phyloP scores from a whole-genome alignment of 1,284 basidiomycete genomes.

The Takashimella tepidaria region DNA sequence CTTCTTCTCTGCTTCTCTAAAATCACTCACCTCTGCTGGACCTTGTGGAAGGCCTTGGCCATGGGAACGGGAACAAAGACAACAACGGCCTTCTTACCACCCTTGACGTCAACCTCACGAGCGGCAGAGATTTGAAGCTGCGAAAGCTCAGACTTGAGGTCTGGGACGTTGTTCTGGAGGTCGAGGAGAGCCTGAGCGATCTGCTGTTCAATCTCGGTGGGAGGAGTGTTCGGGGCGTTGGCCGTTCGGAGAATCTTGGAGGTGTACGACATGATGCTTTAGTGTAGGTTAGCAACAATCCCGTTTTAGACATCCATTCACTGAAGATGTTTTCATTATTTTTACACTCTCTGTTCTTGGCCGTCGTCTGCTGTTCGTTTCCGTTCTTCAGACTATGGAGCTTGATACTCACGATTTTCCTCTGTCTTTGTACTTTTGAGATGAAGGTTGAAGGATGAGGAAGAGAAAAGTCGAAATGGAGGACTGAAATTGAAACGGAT shows the following conservation, averaged over 20 bases:
- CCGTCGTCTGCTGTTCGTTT: too few relatives aligned
- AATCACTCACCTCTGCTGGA: conserved; percentile 85
- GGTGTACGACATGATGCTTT: conserved; percentile 28
- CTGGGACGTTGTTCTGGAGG: conserved; percentile 96
- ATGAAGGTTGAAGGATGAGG: not conserved
- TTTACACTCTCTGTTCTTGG: not conserved
- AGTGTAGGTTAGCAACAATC: not conserved
- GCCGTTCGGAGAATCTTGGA: conserved; percentile 91
- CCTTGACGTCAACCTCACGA: conserved; percentile 97
- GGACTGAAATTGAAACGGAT: not conserved
- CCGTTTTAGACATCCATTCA: too few relatives aligned
- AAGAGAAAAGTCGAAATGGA: not conserved
- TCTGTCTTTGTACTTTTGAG: not conserved
- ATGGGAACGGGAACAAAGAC: conserved; percentile 97
- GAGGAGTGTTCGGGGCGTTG: conserved; percentile 83
- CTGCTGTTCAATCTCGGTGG: conserved; percentile 85
- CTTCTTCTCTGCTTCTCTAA: not conserved
- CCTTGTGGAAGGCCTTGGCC: conserved; percentile 98
- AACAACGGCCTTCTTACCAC: conserved; percentile 98
- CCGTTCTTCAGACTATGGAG: too few relatives aligned
- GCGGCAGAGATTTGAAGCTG: conserved; percentile 96
- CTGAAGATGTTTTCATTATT: not conserved
- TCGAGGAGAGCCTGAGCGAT: conserved; percentile 97
- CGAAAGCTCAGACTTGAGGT: conserved; percentile 94
- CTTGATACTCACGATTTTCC: not conserved